Evolutionary conservation across 202 grass and related monocot species (phyloP).

Genomic region (Carex sylvatica): DNA sequence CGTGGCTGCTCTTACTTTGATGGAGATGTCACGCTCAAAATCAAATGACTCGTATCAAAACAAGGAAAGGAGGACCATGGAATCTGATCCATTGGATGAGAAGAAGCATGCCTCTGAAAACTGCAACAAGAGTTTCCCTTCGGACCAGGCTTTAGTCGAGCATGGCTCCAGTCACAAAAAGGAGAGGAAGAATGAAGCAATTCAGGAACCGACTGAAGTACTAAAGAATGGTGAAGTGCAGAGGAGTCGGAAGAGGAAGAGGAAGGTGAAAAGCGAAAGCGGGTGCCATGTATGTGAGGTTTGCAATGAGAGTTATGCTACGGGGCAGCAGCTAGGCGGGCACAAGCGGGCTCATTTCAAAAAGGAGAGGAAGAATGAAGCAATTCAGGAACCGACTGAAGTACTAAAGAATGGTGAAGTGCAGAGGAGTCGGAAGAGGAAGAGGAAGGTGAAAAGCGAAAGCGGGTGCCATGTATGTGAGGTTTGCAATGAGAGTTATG

Average conservation of each 20-base stretch:
- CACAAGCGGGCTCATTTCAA: conserved; percentile 5
- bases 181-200: neutral
- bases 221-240: neutral
- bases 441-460: neutral
- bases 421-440: neutral
- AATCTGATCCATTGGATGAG: no score
- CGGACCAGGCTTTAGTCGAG: no score
- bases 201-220: neutral
- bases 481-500: neutral
- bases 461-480: neutral
- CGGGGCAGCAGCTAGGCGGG: conserved; percentile 8
- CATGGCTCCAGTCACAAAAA: neutral
- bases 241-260: neutral
- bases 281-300: neutral
- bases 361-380: neutral
- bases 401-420: neutral
- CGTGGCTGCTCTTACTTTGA: neutral
- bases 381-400: neutral
- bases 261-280: neutral
- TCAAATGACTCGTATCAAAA: no score
- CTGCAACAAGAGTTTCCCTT: no score
- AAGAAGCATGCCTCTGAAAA: no score
- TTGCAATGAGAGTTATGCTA: neutral
- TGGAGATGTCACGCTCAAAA: neutral
- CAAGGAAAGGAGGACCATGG: no score